A percentile compares a stretch with the other conserved stretches of the same genome.
These are phyloP conservation scores for Chaetomium sp. DNA, from an alignment of 2,329 filamentous ascomycete genomes.

Conservation along the genomic window DNA sequence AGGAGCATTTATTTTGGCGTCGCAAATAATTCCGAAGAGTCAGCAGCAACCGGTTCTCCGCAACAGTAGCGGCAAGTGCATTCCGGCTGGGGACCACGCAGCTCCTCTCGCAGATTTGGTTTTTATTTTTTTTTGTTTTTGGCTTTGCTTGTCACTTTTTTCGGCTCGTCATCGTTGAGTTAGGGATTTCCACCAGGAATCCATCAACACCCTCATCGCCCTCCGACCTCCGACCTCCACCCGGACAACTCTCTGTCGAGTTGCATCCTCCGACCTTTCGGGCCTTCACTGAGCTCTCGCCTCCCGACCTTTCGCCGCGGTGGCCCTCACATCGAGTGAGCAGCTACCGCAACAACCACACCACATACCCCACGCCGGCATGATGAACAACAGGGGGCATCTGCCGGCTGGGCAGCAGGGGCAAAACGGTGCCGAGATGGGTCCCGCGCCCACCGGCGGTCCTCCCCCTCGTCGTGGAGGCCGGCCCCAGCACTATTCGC, in stretches of 20 bases:
- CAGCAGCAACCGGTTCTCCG: background rate
- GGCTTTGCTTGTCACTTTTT: too few relatives aligned
- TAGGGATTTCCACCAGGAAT: too few relatives aligned
- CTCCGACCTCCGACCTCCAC: conserved; percentile 4
- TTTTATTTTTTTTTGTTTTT: too few relatives aligned
- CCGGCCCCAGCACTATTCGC: conserved; percentile 30
- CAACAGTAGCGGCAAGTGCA: background rate
- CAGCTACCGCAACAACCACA: conserved; percentile 26
- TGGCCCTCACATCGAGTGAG: conserved; percentile 29
- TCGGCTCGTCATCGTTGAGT: too few relatives aligned
- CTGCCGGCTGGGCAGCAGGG: conserved; percentile 68
- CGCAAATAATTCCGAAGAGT: background rate
- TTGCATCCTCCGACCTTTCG: conserved; percentile 4
- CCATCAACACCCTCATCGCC: background rate
- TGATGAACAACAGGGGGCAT: conserved; percentile 66
- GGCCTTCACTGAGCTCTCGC: conserved; percentile 12
- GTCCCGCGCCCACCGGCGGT: conserved; percentile 23
- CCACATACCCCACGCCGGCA: conserved; percentile 55
- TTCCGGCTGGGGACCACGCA: background rate
- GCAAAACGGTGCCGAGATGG: conserved; percentile 36
- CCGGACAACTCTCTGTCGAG: conserved; percentile 5
- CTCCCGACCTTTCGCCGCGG: conserved; percentile 20
- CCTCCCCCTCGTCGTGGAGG: conserved; percentile 30
- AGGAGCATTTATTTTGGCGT: background rate
- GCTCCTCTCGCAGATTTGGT: too few relatives aligned